Percentiles rank a stretch among this genome's conserved stretches.
These are phyloP conservation scores for Raffaelea ambrosiae DNA, from an alignment of 2,329 filamentous ascomycete genomes.

Conservation along the genomic window DNA sequence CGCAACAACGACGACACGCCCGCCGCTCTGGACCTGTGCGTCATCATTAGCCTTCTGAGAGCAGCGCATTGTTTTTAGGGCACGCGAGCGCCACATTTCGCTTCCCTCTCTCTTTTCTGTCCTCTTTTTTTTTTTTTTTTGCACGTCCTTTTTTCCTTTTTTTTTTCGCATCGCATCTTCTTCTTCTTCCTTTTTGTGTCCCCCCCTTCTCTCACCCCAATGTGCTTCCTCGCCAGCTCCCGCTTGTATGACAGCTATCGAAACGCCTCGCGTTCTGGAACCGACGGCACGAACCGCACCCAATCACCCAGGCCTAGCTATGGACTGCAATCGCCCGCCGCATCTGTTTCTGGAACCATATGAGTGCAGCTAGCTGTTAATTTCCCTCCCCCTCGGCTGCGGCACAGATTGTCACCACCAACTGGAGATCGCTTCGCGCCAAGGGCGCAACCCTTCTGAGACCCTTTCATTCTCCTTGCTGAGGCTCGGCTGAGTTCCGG, in stretches of 20 bases:
- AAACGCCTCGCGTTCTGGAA: constrained; percentile 7
- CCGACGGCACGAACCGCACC: constrained; percentile 1
- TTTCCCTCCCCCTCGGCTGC: background rate
- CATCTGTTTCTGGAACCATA: constrained; percentile 7
- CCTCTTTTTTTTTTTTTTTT: background rate
- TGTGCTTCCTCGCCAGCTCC: constrained; percentile 8
- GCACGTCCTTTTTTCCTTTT: background rate
- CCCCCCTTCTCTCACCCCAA: constrained; percentile 3
- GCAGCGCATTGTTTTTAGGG: too few species aligned
- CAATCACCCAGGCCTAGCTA: constrained; percentile 8
- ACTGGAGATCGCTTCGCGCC: background rate
- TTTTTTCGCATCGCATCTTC: background rate
- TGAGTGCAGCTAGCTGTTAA: constrained; percentile 11
- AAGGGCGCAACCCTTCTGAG: too few species aligned
- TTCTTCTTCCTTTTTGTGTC: background rate
- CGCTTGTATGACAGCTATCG: constrained; percentile 9
- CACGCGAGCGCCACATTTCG: too few species aligned
- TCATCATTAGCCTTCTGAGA: too few species aligned
- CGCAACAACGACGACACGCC: too few species aligned
- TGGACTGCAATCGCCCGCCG: constrained; percentile 11
- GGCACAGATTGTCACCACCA: background rate
- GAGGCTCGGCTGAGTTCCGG: background rate
- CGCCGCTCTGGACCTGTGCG: too few species aligned
- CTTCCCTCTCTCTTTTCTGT: background rate
- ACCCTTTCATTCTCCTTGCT: background rate